phyloP scores from a whole-genome alignment of 768 basidiomycete species.

The Cystobasidium tubakii region DNA sequence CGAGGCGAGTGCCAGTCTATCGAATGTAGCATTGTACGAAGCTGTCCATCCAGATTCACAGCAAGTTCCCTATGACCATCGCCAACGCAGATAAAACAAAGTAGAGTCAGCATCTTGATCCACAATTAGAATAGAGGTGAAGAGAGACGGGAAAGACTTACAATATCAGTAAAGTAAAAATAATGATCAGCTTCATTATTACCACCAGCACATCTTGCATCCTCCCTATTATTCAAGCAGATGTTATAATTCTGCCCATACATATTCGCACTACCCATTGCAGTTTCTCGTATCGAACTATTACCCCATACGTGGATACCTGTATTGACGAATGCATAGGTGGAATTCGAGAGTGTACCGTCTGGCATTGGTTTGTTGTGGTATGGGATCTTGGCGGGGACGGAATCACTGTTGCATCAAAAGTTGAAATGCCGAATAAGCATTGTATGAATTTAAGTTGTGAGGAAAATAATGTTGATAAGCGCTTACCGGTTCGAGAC shows the following conservation, averaged over 20 bases:
- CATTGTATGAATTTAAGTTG: background rate
- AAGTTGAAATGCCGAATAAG: background rate
- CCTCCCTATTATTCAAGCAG: conserved; percentile 1
- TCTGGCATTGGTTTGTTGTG: background rate
- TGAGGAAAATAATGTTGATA: background rate
- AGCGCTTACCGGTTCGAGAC: conserved; percentile 34
- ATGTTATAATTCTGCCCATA: conserved; percentile 34
- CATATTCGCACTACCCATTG: conserved; percentile 25
- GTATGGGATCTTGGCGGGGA: conserved; percentile 24
- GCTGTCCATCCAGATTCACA: conserved; percentile 5
- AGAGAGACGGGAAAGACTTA: background rate
- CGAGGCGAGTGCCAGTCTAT: background rate
- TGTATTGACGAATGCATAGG: conserved; percentile 35
- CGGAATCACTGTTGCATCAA: background rate
- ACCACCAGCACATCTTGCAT: conserved; percentile 20
- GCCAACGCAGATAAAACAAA: too few species aligned
- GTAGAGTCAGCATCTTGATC: too few species aligned
- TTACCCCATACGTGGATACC: conserved; percentile 37
- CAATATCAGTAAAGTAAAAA: conserved; percentile 12
- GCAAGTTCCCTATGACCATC: background rate
- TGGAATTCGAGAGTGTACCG: background rate
- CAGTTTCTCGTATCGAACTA: background rate
- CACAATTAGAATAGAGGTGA: background rate
- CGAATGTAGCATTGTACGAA: conserved; percentile 3
- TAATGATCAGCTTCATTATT: conserved; percentile 21